Base-by-base conservation (phyloP, 495 filamentous ascomycete species). In the Penicillium silybi region DNA sequence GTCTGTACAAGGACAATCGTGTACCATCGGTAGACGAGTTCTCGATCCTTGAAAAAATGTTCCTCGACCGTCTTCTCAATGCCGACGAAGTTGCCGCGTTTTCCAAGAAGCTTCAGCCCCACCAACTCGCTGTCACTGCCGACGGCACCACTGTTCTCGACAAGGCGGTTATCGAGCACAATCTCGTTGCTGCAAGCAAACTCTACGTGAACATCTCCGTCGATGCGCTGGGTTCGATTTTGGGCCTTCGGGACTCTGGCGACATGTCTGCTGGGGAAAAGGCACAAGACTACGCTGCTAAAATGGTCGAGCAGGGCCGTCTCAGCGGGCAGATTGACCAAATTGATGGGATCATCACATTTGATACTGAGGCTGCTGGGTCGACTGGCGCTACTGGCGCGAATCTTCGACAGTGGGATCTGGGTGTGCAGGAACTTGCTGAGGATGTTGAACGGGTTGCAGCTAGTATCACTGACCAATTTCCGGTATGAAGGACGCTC, bases 31-130 rank as follows among this genome's bases (percentile, higher is more conserved):
- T 92, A 3, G 83, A 86, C 6, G 89, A 97, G 66, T 92, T 87
- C 61, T 77, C 80, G 38, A 97, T 98, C 46, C 75, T 98, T 18
- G 95, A 97, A 76, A 97, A 97, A 73, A 97, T 98, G 83, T 95
- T 95, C 66, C 80, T 98, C 23, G 90, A 97, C 68, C 83, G 93
- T 5, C 75, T 98, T 3, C 76, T 98, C 13, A 80, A 78, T 7
- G 80, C 86, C 3, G 82, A 80, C 17, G 93, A 98, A 68, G 90
- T 97, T 16, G 80, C 81, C 11, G 86, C 88, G 40, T 98, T 98
- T 61, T 85, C 91, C 0, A 74, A 87, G 49, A 85, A 83, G 13
- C 78, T 98, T 18, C 78, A 80, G 20, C 86, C 88, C 10, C 93
- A 98, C 67, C 93, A 98, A 71, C 82, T 96, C 0, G 93, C 93